phyloP scores from a whole-genome alignment of 768 basidiomycete species.

The Exidia glandulosa region DNA sequence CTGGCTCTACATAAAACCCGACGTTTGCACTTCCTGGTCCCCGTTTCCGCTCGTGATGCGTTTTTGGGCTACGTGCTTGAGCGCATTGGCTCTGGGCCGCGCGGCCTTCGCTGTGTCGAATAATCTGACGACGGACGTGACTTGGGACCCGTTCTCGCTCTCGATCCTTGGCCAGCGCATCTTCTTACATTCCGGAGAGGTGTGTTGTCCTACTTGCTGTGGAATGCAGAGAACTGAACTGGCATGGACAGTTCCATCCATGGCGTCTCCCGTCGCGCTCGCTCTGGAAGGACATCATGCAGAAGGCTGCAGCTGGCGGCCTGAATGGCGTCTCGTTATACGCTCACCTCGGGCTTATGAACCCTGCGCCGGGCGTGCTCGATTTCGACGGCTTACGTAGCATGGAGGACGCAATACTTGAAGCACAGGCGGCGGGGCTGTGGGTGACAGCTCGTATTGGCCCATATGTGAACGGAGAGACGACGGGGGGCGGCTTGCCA shows the following conservation, averaged over 20 bases:
- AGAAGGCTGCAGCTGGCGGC: constrained; percentile 52
- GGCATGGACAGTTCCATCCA: not conserved
- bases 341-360: constrained; percentile 47
- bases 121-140: not conserved
- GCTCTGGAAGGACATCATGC: constrained; percentile 47
- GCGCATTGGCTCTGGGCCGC: not conserved
- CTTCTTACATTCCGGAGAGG: constrained; percentile 51
- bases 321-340: constrained; percentile 54
- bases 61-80: not conserved
- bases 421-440: constrained; percentile 38
- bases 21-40: too few relatives aligned
- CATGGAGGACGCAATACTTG: constrained; percentile 41
- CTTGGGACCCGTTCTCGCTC: constrained; percentile 49
- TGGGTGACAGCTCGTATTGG: constrained; percentile 48
- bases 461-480: constrained; percentile 37
- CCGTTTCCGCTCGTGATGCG: not conserved
- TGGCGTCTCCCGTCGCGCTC: not conserved
- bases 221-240: too few relatives aligned
- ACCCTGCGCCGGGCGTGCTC: constrained; percentile 35
- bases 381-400: constrained; percentile 38
- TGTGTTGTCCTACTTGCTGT: too few relatives aligned
- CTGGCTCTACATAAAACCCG: too few relatives aligned
- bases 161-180: constrained; percentile 45
- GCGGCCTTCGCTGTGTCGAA: not conserved
- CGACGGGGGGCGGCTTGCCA: constrained; percentile 41